Percentiles rank a stretch among this genome's conserved stretches.
These are phyloP conservation scores for Pseudomonodictys pantanalensis DNA, from an alignment of 495 filamentous ascomycete species.

Conservation along the genomic window DNA sequence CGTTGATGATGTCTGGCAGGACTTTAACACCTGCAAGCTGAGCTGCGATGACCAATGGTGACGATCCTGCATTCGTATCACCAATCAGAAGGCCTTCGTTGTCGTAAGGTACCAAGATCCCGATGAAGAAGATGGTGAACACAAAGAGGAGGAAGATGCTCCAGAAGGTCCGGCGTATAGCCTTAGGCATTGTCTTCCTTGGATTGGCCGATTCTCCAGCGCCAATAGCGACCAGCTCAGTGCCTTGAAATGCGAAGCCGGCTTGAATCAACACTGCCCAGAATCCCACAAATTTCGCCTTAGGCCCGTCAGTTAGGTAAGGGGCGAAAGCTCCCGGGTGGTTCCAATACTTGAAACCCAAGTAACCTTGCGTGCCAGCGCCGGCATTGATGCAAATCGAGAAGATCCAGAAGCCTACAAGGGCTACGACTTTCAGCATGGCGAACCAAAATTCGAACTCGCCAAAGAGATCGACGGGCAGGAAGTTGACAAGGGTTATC, in stretches of 20 bases:
- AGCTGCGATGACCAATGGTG: conserved; percentile 33
- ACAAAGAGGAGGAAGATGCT: conserved; percentile 27
- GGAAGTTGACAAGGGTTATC: conserved; percentile 29
- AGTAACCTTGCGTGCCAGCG: conserved; percentile 26
- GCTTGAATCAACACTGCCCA: conserved; percentile 34
- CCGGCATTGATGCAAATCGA: conserved; percentile 32
- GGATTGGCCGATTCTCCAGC: conserved; percentile 34
- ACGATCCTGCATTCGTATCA: conserved; percentile 28
- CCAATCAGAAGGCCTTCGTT: conserved; percentile 30
- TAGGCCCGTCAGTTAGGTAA: conserved; percentile 26
- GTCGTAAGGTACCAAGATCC: conserved; percentile 36
- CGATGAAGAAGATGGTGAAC: conserved; percentile 33
- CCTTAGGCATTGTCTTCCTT: conserved; percentile 30
- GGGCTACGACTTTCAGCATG: conserved; percentile 31
- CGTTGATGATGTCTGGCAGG: conserved; percentile 31
- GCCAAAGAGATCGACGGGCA: conserved; percentile 32
- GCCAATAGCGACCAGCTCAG: conserved; percentile 32
- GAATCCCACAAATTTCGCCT: conserved; percentile 35
- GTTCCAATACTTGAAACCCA: conserved; percentile 33
- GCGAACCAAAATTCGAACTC: conserved; percentile 37
- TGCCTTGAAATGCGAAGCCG: conserved; percentile 34
- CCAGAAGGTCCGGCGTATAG: conserved; percentile 34
- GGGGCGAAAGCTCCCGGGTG: conserved; percentile 32
- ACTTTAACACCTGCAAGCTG: conserved; percentile 30
- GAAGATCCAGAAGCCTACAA: conserved; percentile 33